Evolutionary conservation across 177 flowering plant species (phyloP), one percentile per base, ranked within the genome.

Genomic region (Vitis hybrid): DNA sequence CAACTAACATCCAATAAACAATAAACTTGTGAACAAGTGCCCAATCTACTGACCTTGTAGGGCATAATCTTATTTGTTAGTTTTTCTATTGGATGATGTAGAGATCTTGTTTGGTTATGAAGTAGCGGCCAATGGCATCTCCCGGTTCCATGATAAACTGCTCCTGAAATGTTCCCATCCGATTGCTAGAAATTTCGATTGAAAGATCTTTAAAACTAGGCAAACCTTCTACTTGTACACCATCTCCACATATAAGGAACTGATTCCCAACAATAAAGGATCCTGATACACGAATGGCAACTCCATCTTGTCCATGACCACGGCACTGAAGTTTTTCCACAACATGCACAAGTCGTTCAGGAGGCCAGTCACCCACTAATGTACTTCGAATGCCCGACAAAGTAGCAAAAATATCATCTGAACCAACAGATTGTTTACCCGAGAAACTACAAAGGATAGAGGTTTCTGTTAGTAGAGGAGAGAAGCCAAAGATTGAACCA

Each of bases 301-400:
- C 78, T 67, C 96, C 98, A 72, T 86, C 89, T 66, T 81, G 68
- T 60, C 97, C 96, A 75, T 96, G 89, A 69, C 90, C 82, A 61
- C 98, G 93, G 52, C 99, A 96, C 57, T 87, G 97, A 60, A 96
- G 88, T 71, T 87, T 93, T 75, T 96, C 99, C 56, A 93, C 99
- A 17, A 93, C 88, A 73, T 96, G 99, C 14, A 96, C 92, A 7
- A 96, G 96, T 71, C 78, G 88, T 68, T 96, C 97, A 15, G 87
- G 82, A 69, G 97, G 95, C 91, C 92, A 85, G 34, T 93, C 91
- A 60, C 99, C 99, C 12, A 86, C 89, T 72, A 96, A 81, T 64
- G 92, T 92, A 49, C 77, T 83, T 21, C 97, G 81, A 15, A 92
- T 83, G 54, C 75, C 73, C 56, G 97, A 86, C 40, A 91, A 75